Conservation (phyloP, 371 early-diverging fungal species). For the Polyrhizophydium stewartii region DNA sequence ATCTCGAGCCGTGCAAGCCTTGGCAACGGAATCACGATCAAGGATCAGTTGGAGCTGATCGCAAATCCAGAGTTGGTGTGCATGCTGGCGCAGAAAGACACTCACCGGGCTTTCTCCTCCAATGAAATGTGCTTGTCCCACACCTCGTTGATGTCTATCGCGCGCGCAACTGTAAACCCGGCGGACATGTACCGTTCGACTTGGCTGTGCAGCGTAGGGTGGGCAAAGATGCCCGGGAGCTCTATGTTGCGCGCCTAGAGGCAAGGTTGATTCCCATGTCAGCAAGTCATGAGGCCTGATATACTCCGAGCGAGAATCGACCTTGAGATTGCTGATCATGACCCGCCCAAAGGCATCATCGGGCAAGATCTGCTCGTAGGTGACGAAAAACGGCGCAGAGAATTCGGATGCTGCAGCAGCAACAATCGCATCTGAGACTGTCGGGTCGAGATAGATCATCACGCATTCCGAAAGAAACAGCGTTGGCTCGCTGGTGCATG, state of each 20-base stretch:
- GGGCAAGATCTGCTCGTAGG: conserved; percentile 90
- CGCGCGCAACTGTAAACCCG: conserved; percentile 63
- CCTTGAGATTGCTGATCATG: conserved; percentile 84
- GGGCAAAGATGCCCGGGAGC: conserved; percentile 68
- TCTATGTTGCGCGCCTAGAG: conserved; percentile 58
- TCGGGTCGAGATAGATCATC: conserved; percentile 75
- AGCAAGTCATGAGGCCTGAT: not conserved
- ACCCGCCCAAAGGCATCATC: conserved; percentile 85
- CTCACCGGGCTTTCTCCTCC: conserved; percentile 54
- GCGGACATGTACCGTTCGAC: conserved; percentile 51
- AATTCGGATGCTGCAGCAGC: no score
- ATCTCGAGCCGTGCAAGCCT: conserved; percentile 77
- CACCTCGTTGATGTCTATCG: conserved; percentile 67
- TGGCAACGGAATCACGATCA: not conserved
- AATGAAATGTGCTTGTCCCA: conserved; percentile 52
- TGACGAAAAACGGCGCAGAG: conserved; percentile 31
- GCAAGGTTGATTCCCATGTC: not conserved
- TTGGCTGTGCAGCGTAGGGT: conserved; percentile 69
- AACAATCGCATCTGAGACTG: conserved; percentile 29
- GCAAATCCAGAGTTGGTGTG: no score
- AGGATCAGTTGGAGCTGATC: no score
- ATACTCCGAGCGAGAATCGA: no score
- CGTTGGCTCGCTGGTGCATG: conserved; percentile 80
- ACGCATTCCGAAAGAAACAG: conserved; percentile 91
- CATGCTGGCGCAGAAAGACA: not conserved